Evolutionary conservation across 371 early-diverging fungal species (phyloP).

Genomic region (Basidiobolus heterosporus): DNA sequence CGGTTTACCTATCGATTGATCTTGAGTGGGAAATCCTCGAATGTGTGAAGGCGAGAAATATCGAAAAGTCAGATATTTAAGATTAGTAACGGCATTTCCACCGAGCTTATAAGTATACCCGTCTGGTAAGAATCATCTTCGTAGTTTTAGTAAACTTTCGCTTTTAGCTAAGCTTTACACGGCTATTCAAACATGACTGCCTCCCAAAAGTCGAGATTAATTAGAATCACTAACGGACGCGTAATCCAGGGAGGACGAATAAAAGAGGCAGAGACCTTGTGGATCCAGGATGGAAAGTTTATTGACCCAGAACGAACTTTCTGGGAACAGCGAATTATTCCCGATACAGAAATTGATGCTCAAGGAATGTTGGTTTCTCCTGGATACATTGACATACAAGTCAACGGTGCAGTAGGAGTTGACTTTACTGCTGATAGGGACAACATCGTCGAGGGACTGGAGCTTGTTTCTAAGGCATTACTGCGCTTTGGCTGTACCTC

Average conservation of each 20-base stretch:
- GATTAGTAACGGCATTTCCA: too few species aligned
- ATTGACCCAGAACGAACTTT: conserved; percentile 57
- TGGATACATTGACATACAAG: conserved; percentile 69
- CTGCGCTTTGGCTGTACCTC: conserved; percentile 64
- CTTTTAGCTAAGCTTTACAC: too few species aligned
- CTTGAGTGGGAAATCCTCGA: too few species aligned
- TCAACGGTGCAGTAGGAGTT: conserved; percentile 72
- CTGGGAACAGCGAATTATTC: conserved; percentile 40
- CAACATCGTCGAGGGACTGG: conserved; percentile 16
- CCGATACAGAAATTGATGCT: conserved; percentile 59
- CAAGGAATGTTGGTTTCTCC: conserved; percentile 53
- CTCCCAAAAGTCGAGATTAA: conserved; percentile 4
- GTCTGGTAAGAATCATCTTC: too few species aligned
- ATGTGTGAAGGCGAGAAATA: too few species aligned
- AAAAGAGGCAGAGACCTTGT: conserved; percentile 49
- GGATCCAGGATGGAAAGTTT: conserved; percentile 61
- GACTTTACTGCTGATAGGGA: conserved; percentile 57
- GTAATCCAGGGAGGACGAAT: conserved; percentile 54
- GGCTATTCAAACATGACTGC: too few species aligned
- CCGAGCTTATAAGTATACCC: too few species aligned
- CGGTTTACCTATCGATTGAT: too few species aligned
- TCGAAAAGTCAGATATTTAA: too few species aligned
- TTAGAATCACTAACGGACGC: conserved; percentile 62
- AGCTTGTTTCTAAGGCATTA: conserved; percentile 34
- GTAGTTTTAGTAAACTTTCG: too few species aligned